A percentile compares a stretch with the other conserved stretches of the same genome.
Evolutionary conservation across 1,284 basidiomycete genomes (phyloP).

Genomic region (Heterobasidion irregulare): DNA sequence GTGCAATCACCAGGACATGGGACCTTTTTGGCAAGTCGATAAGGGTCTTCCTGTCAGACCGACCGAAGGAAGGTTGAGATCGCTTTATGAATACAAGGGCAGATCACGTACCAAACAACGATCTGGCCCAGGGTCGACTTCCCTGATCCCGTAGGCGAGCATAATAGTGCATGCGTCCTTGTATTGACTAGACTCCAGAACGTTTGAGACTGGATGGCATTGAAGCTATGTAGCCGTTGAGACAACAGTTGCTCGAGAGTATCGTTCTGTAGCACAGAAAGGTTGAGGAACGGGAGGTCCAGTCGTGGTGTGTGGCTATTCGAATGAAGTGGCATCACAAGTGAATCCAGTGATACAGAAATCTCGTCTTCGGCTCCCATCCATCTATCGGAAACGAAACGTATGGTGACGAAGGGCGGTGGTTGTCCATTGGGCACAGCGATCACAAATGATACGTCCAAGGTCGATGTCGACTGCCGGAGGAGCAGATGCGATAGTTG

Average conservation of each 20-base stretch:
- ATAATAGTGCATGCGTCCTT: conserved; percentile 67
- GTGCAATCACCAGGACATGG: conserved; percentile 52
- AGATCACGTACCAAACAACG: conserved; percentile 56
- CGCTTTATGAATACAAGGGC: not conserved
- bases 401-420: conserved; percentile 59
- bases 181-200: conserved; percentile 83
- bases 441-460: conserved; percentile 78
- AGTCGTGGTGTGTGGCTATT: conserved; percentile 63
- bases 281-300: conserved; percentile 75
- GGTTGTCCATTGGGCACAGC: conserved; percentile 53
- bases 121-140: conserved; percentile 74
- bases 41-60: conserved; percentile 37
- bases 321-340: conserved; percentile 73
- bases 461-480: conserved; percentile 48
- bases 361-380: conserved; percentile 82
- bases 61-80: not conserved
- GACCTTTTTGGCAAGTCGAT: conserved; percentile 24
- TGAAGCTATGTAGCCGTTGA: conserved; percentile 51
- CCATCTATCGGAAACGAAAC: conserved; percentile 90
- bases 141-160: conserved; percentile 76
- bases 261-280: conserved; percentile 43
- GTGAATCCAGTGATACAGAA: conserved; percentile 51
- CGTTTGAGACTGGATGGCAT: conserved; percentile 85
- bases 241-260: conserved; percentile 39
- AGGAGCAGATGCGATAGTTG: conserved; percentile 73